These are phyloP conservation scores for Trichoderma reesei DNA, from an alignment of 495 filamentous ascomycete genomes.

Conservation along the genomic window DNA sequence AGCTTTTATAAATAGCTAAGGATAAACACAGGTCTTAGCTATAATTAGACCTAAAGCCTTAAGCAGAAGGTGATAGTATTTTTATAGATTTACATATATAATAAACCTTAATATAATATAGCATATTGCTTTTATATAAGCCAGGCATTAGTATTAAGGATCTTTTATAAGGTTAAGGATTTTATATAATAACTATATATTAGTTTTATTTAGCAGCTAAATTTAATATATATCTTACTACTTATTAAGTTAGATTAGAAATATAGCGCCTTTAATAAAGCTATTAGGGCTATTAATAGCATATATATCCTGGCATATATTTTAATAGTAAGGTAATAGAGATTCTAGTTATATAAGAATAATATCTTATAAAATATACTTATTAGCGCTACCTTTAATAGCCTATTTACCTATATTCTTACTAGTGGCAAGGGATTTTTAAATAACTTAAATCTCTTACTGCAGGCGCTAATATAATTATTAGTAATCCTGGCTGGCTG, in stretches of 20 bases:
- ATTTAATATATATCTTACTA: background rate
- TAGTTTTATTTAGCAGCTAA: background rate
- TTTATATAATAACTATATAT: background rate
- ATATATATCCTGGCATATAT: background rate
- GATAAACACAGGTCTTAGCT: background rate
- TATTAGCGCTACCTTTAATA: slow-evolving; percentile 9
- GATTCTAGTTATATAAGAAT: background rate
- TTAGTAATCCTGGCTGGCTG: background rate
- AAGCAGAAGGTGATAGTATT: slow-evolving; percentile 2
- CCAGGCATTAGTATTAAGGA: slow-evolving; percentile 5
- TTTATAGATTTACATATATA: slow-evolving; percentile 12
- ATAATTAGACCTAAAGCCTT: background rate
- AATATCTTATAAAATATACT: slow-evolving; percentile 10
- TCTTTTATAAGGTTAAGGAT: background rate
- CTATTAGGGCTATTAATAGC: background rate
- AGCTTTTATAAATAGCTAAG: background rate
- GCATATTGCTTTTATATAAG: background rate
- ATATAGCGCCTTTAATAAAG: background rate
- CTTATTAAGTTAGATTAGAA: background rate
- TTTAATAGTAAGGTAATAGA: background rate
- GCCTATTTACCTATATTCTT: slow-evolving; percentile 2
- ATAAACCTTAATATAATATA: slow-evolving; percentile 7
- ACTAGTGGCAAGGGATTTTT: background rate
- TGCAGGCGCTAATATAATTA: background rate
- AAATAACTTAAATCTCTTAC: background rate